A percentile compares a stretch with the other conserved stretches of the same genome.
Conservation (phyloP, 805 yeast genomes). For the Sugiyamaella americana region DNA sequence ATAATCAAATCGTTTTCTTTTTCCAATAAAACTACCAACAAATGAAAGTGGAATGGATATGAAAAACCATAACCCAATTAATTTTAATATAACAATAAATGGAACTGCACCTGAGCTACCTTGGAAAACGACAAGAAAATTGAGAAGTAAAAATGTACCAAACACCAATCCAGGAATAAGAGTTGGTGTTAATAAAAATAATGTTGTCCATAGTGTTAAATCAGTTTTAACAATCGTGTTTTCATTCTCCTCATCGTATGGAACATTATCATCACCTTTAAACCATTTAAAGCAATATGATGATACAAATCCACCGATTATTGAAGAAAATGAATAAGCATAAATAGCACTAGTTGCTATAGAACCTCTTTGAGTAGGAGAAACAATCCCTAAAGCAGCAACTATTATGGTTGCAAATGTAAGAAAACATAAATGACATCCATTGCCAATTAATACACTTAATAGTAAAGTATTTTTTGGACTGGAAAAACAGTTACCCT, state of each 20-base stretch:
- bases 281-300: neutral
- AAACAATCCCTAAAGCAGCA: neutral
- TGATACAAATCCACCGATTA: neutral
- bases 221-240: neutral
- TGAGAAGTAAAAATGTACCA: neutral
- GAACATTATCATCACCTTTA: neutral
- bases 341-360: neutral
- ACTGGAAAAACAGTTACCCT: neutral
- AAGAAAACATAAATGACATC: neutral
- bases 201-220: neutral
- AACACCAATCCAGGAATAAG: neutral
- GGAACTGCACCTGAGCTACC: neutral
- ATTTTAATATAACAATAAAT: neutral
- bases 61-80: neutral
- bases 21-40: neutral
- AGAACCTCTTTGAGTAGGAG: neutral
- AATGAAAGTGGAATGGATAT: neutral
- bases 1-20: neutral
- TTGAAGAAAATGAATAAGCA: neutral
- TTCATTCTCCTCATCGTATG: neutral
- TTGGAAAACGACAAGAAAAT: neutral
- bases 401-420: neutral
- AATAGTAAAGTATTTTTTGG: neutral
- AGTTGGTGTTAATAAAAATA: neutral
- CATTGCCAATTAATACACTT: neutral